These are phyloP conservation scores for Cryptosporidium ryanae DNA, from an alignment of 169 alveolate genomes.

Conservation along the genomic window DNA sequence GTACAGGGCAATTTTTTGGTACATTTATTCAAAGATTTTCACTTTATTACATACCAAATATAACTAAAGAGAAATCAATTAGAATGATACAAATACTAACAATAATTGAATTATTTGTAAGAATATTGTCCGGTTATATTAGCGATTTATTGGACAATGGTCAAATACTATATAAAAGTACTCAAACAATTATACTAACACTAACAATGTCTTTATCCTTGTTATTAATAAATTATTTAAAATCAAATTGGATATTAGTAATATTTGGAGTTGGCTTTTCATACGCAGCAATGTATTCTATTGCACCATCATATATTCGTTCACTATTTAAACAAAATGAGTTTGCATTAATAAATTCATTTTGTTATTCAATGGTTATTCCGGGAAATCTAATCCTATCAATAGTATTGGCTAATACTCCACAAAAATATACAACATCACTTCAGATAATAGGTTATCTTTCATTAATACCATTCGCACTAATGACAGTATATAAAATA, in stretches of 20 bases:
- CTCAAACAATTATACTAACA: conserved; percentile 53
- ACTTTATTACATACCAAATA: conserved; percentile 45
- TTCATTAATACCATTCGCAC: conserved; percentile 26
- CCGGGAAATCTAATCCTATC: conserved; percentile 62
- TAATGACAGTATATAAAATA: conserved; percentile 37
- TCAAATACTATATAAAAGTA: conserved; percentile 35
- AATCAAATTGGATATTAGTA: conserved; percentile 42
- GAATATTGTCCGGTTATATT: conserved; percentile 40
- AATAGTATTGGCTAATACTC: conserved; percentile 59
- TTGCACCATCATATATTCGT: conserved; percentile 63
- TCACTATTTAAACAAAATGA: conserved; percentile 41
- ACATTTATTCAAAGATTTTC: conserved; percentile 62
- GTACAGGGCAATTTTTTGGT: conserved; percentile 67
- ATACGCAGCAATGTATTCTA: conserved; percentile 56
- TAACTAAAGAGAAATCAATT: conserved; percentile 35
- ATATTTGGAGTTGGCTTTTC: conserved; percentile 70
- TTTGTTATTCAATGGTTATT: conserved; percentile 71
- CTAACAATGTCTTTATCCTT: conserved; percentile 48
- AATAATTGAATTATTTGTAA: conserved; percentile 45
- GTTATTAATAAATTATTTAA: conserved; percentile 29
- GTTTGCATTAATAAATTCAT: conserved; percentile 58
- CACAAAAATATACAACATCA: conserved; percentile 60
- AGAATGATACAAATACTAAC: conserved; percentile 63
- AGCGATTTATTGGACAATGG: conserved; percentile 66
- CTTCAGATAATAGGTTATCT: conserved; percentile 45